A percentile compares a stretch with the other conserved stretches of the same genome.
phyloP scores from a whole-genome alignment of 1,284 basidiomycete species.

The Farysia itapuensis region DNA sequence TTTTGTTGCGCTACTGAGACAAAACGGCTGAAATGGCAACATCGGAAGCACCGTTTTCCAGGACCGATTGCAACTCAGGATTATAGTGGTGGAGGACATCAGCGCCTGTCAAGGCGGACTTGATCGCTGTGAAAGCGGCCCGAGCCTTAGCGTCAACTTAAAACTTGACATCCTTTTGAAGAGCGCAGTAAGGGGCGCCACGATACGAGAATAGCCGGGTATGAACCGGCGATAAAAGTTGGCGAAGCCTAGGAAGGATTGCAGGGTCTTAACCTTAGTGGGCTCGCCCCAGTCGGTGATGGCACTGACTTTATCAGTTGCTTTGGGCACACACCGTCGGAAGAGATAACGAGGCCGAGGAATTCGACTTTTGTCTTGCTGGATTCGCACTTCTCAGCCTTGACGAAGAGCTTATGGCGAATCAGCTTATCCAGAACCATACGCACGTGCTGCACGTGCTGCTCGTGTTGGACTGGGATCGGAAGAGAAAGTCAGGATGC shows the following conservation, averaged over 20 bases:
- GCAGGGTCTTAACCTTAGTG: not conserved
- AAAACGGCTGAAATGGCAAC: not conserved
- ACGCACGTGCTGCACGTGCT: not conserved
- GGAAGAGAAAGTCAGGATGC: not conserved
- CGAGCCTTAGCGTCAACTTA: not conserved
- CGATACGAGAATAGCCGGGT: not conserved
- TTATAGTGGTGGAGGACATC: not conserved
- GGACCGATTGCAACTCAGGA: not conserved
- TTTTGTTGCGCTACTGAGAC: not conserved
- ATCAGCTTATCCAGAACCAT: not conserved
- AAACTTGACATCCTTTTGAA: not conserved
- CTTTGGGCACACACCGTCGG: not conserved
- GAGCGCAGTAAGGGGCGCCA: constrained; percentile 2
- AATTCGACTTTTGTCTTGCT: not conserved
- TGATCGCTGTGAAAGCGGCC: not conserved
- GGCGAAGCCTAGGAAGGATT: constrained; percentile 7
- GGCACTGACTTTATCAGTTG: not conserved
- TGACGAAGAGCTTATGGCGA: not conserved
- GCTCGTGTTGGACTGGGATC: not conserved
- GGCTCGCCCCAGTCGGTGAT: not conserved
- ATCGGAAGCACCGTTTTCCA: not conserved
- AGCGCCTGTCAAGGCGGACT: not conserved
- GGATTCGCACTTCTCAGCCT: constrained; percentile 1
- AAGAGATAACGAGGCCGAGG: not conserved
- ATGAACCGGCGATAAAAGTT: constrained; percentile 11